A percentile compares a stretch with the other conserved stretches of the same genome.
Conservation (phyloP, 768 basidiomycete species). For the Trametes sanguinea region DNA sequence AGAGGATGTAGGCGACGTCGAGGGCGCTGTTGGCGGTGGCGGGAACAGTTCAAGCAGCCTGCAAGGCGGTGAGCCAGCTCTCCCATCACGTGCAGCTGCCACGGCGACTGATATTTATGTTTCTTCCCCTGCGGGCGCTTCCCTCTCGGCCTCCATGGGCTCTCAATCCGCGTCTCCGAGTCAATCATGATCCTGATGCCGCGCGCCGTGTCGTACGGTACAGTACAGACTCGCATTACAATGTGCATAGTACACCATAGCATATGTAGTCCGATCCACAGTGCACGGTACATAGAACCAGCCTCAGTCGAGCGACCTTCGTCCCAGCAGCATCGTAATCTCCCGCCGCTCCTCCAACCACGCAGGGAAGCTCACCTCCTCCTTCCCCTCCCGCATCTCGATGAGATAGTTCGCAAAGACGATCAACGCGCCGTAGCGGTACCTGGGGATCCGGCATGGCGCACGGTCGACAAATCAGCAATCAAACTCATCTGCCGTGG, state of each 20-base stretch:
- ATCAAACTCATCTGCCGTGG: conserved; percentile 14
- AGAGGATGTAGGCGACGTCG: conserved; percentile 10
- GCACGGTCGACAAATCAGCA: conserved; percentile 11
- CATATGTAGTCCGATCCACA: background rate
- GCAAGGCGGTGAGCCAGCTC: conserved; percentile 25
- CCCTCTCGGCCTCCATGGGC: conserved; percentile 1
- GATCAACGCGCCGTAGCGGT: conserved; percentile 89
- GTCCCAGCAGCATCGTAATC: conserved; percentile 71
- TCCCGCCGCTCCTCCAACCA: conserved; percentile 87
- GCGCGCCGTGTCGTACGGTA: background rate
- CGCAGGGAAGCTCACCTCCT: conserved; percentile 63
- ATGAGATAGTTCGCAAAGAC: conserved; percentile 95
- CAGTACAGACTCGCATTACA: conserved; percentile 1
- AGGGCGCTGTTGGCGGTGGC: conserved; percentile 16
- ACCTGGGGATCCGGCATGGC: conserved; percentile 43
- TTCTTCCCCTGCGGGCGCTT: conserved; percentile 10
- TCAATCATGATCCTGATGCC: conserved; percentile 18
- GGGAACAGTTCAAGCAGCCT: conserved; percentile 6
- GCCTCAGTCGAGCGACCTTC: conserved; percentile 61
- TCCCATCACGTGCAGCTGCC: conserved; percentile 24
- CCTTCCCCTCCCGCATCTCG: conserved; percentile 50
- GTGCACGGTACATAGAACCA: background rate
- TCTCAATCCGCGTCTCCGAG: background rate
- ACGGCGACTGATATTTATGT: conserved; percentile 21
- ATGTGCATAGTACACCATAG: too few relatives aligned